A percentile compares a stretch with the other conserved stretches of the same genome.
Conservation (phyloP, 768 basidiomycete genomes). For the Paxillus involutus region DNA sequence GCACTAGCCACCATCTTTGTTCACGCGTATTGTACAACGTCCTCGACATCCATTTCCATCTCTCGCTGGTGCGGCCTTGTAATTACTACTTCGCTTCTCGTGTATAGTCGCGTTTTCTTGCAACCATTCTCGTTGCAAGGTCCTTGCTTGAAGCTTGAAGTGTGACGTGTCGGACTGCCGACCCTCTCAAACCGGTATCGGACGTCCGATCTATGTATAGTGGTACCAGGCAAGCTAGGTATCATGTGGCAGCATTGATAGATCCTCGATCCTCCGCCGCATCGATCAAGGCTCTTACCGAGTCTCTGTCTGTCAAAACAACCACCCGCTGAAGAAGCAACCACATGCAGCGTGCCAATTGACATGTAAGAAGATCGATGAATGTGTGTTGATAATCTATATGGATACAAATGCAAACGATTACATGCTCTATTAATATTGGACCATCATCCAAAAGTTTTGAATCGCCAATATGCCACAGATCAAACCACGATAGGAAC, state of each 20-base stretch:
- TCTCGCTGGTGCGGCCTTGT: slow-evolving; percentile 21
- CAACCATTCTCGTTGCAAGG: neutral
- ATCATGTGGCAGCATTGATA: neutral
- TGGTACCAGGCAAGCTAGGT: neutral
- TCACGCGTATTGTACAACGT: slow-evolving; percentile 24
- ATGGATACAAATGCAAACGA: slow-evolving; percentile 23
- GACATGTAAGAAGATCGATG: slow-evolving; percentile 5
- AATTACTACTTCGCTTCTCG: slow-evolving; percentile 20
- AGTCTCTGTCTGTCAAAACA: neutral
- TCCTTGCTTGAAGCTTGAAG: too few relatives aligned
- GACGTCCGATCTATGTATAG: too few relatives aligned
- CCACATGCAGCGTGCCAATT: neutral
- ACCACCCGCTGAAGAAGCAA: neutral
- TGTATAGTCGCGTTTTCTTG: slow-evolving; percentile 17
- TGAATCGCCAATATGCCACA: neutral
- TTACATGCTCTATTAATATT: slow-evolving; percentile 9
- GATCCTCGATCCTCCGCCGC: too few relatives aligned
- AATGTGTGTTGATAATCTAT: slow-evolving; percentile 8
- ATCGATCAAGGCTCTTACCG: neutral
- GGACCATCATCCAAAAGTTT: slow-evolving; percentile 3
- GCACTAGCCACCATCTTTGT: slow-evolving; percentile 8
- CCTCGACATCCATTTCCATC: slow-evolving; percentile 17
- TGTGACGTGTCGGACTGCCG: too few relatives aligned
- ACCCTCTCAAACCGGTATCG: too few relatives aligned
- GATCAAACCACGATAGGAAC: slow-evolving; percentile 11